phyloP scores from a whole-genome alignment of 108 stramenopile species.

The Parietichytrium sp. region DNA sequence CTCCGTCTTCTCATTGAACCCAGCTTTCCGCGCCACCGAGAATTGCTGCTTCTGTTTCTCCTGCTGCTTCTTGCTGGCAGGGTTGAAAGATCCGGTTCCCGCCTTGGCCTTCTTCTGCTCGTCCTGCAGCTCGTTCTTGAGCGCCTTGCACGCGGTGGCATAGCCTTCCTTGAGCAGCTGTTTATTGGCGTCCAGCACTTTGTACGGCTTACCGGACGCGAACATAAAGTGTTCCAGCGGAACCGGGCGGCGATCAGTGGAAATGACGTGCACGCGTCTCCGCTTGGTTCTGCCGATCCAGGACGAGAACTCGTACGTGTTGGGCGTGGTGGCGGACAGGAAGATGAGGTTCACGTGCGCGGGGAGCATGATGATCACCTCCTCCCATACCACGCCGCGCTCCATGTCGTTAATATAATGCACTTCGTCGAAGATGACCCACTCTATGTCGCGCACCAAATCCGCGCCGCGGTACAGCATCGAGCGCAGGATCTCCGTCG shows the following conservation, averaged over 20 bases:
- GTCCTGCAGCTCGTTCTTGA: conserved; percentile 58
- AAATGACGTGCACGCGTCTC: conserved; percentile 83
- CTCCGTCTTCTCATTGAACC: conserved; percentile 63
- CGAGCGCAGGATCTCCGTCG: conserved; percentile 64
- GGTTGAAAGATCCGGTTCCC: conserved; percentile 57
- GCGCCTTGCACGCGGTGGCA: conserved; percentile 67
- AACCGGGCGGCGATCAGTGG: conserved; percentile 85
- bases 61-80: conserved; percentile 75
- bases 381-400: conserved; percentile 89
- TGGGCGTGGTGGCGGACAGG: conserved; percentile 92
- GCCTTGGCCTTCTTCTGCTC: conserved; percentile 47
- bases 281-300: conserved; percentile 90
- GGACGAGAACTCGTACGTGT: conserved; percentile 88
- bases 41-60: conserved; percentile 68
- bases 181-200: conserved; percentile 67
- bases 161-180: conserved; percentile 66
- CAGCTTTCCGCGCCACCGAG: conserved; percentile 61
- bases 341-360: conserved; percentile 85
- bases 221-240: conserved; percentile 86
- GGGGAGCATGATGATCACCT: conserved; percentile 94
- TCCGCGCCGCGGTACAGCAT: conserved; percentile 89
- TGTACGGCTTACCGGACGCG: conserved; percentile 78
- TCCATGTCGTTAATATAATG: conserved; percentile 81
- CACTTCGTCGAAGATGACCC: conserved; percentile 87
- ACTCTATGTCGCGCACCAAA: conserved; percentile 70